These are phyloP conservation scores for Neurospora sp. DNA, from an alignment of 495 filamentous ascomycete genomes.

Conservation along the genomic window DNA sequence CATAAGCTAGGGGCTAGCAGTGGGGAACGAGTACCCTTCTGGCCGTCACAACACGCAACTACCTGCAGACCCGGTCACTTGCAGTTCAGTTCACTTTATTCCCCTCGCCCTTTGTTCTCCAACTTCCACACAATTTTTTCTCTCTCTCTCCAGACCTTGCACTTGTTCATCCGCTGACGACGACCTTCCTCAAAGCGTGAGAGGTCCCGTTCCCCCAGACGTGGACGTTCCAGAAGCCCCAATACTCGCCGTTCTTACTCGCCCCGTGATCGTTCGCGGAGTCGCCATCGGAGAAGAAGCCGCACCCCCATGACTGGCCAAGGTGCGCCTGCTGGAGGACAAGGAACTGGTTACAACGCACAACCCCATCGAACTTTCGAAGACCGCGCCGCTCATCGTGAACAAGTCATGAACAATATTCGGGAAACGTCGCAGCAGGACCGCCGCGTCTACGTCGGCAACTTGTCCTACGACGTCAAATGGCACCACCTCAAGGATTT, in stretches of 20 bases:
- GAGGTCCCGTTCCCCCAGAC: conserved; percentile 86
- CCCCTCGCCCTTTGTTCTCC: background rate
- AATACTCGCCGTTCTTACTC: conserved; percentile 76
- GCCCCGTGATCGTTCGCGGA: conserved; percentile 84
- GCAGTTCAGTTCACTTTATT: background rate
- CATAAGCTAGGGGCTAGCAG: background rate
- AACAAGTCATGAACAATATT: conserved; percentile 90
- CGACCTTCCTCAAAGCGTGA: conserved; percentile 57
- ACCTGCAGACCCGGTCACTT: background rate
- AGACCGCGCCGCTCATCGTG: conserved; percentile 75
- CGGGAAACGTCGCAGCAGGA: conserved; percentile 95
- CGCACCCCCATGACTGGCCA: conserved; percentile 80
- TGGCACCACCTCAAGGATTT: conserved; percentile 99
- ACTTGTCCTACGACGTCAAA: conserved; percentile 98
- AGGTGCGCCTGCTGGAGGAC: conserved; percentile 55
- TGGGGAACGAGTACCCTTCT: conserved; percentile 1
- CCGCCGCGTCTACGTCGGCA: conserved; percentile 98
- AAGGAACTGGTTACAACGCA: conserved; percentile 47
- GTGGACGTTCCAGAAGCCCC: conserved; percentile 54
- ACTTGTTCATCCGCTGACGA: conserved; percentile 29
- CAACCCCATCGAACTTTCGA: conserved; percentile 65
- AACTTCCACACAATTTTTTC: background rate
- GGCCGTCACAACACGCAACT: background rate
- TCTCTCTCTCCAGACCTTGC: background rate
- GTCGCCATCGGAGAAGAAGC: conserved; percentile 55